Conservation (phyloP, 495 filamentous ascomycete genomes). For the Penicillium argentinense region DNA sequence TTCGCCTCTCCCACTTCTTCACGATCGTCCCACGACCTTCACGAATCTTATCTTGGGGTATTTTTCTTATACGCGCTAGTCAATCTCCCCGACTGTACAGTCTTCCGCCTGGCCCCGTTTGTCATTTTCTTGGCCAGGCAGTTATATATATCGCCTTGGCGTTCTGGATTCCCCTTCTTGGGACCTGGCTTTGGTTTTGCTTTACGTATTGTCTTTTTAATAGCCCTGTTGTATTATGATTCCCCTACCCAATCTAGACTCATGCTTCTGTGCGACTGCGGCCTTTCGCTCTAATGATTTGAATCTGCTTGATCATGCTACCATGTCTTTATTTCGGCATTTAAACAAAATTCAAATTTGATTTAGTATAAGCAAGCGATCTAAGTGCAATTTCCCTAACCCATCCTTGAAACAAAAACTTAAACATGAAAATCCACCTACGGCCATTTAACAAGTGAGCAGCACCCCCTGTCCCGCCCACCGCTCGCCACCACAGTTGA, state of each 20-base stretch:
- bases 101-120: not conserved
- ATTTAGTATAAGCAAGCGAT: no score
- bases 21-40: slow-evolving; percentile 17
- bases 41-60: slow-evolving; percentile 4
- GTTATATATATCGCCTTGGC: slow-evolving; percentile 4
- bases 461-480: slow-evolving; percentile 40
- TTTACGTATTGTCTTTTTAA: slow-evolving; percentile 7
- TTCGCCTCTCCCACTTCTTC: not conserved
- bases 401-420: no score
- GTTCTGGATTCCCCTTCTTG: slow-evolving; percentile 6
- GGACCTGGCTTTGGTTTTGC: not conserved
- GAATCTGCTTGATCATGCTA: no score
- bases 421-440: not conserved
- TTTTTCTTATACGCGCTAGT: not conserved
- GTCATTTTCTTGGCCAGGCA: not conserved
- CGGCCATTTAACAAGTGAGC: slow-evolving; percentile 33
- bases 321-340: no score
- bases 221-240: slow-evolving; percentile 9
- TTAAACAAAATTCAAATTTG: no score
- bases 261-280: no score
- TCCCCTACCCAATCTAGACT: slow-evolving; percentile 1
- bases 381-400: no score
- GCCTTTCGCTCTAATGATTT: not conserved
- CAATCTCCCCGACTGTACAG: slow-evolving; percentile 14
- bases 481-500: slow-evolving; percentile 28